Conservation (phyloP, 2,329 filamentous ascomycete genomes). For the Didymella sp. region DNA sequence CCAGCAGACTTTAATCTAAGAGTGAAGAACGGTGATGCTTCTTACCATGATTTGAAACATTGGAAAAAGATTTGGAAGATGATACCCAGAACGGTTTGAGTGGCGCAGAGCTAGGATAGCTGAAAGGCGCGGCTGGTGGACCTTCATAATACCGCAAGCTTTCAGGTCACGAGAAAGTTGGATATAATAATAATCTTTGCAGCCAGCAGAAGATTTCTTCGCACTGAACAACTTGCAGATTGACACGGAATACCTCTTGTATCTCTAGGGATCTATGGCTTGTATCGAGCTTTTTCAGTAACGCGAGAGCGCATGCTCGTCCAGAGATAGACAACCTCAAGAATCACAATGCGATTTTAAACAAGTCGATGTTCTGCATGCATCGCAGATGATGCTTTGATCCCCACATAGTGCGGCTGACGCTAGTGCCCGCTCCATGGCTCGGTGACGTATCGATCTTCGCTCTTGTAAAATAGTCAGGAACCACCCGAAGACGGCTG, state of each 20-base stretch:
- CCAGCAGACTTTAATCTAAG: constrained; percentile 38
- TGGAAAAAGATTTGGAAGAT: not conserved
- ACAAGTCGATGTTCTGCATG: not conserved
- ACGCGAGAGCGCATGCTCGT: too few relatives aligned
- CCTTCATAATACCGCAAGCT: not conserved
- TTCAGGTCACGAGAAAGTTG: too few relatives aligned
- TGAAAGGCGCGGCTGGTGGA: not conserved
- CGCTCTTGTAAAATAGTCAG: constrained; percentile 6
- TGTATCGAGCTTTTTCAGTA: too few relatives aligned
- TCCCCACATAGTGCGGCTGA: constrained; percentile 23
- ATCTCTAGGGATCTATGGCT: too few relatives aligned
- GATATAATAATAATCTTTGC: too few relatives aligned
- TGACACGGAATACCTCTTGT: too few relatives aligned
- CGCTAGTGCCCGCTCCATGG: constrained; percentile 23
- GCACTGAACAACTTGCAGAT: too few relatives aligned
- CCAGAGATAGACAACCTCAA: too few relatives aligned
- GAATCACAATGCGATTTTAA: not conserved
- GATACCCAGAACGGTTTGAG: not conserved
- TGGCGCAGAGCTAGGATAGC: not conserved
- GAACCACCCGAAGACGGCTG: constrained; percentile 2
- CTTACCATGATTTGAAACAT: not conserved
- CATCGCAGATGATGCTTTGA: constrained; percentile 7
- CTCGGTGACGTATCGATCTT: constrained; percentile 31
- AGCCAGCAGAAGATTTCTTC: too few relatives aligned
- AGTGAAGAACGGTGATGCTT: too few relatives aligned